phyloP scores from a whole-genome alignment of 352 stramenopile species.

The Discostella stelligera region DNA sequence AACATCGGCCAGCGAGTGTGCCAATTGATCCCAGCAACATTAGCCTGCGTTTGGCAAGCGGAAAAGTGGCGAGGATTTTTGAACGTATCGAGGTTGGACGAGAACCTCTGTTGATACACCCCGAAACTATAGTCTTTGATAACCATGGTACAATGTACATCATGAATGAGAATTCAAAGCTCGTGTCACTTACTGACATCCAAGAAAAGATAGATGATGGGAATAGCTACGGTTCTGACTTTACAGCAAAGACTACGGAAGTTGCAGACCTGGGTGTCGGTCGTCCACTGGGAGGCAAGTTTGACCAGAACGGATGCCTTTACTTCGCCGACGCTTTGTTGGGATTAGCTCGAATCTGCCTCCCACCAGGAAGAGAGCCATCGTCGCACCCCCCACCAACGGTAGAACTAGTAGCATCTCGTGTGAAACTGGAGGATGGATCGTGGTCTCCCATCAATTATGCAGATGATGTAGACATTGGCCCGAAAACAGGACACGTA shows the following conservation, averaged over 20 bases:
- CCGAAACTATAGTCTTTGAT: constrained; percentile 68
- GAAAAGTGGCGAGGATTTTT: constrained; percentile 62
- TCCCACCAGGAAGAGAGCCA: background rate
- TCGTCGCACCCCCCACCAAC: constrained; percentile 17
- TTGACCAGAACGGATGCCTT: constrained; percentile 53
- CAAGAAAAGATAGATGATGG: constrained; percentile 21
- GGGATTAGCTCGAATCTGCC: constrained; percentile 55
- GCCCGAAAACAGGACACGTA: constrained; percentile 57
- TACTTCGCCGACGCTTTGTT: constrained; percentile 67
- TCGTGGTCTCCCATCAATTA: constrained; percentile 50
- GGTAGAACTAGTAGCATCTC: constrained; percentile 63
- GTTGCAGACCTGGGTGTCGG: constrained; percentile 56
- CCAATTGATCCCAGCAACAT: background rate
- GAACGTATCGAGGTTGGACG: constrained; percentile 35
- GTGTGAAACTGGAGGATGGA: constrained; percentile 46
- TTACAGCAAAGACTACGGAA: constrained; percentile 41
- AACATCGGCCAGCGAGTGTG: background rate
- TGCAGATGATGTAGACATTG: constrained; percentile 64
- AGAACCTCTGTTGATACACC: constrained; percentile 38
- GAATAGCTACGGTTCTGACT: constrained; percentile 1
- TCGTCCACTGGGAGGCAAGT: constrained; percentile 57
- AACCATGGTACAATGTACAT: constrained; percentile 51
- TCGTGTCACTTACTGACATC: constrained; percentile 56
- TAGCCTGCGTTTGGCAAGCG: constrained; percentile 14
- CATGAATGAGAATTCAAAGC: constrained; percentile 50